Evolutionary conservation across 108 stramenopile species (phyloP).

Genomic region (Seminavis robusta): DNA sequence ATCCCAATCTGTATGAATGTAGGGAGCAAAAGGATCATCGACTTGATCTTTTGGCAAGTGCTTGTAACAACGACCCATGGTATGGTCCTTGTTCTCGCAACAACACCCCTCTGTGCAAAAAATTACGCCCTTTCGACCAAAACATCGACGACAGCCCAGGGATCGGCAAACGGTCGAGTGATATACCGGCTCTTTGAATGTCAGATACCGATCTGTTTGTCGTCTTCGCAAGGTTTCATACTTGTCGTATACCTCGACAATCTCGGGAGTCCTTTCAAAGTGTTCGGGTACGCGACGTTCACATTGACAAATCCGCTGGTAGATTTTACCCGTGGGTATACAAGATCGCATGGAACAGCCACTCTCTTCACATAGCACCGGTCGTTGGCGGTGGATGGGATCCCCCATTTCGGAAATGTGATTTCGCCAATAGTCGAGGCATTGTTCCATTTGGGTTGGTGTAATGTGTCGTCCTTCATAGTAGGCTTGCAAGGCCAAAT

Average conservation of each 20-base stretch:
- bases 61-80: no score
- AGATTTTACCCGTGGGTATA: no score
- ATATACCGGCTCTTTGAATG: constrained; percentile 34
- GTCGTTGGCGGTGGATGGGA: constrained; percentile 32
- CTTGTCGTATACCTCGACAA: no score
- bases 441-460: constrained; percentile 41
- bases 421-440: constrained; percentile 37
- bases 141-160: constrained; percentile 43
- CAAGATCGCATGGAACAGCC: no score
- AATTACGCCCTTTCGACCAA: constrained; percentile 36
- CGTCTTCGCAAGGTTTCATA: constrained; percentile 18
- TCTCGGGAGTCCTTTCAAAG: no score
- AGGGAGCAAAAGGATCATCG: constrained; percentile 40
- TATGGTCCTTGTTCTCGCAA: constrained; percentile 28
- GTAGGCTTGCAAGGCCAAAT: constrained; percentile 51
- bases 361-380: constrained; percentile 44
- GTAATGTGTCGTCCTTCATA: constrained; percentile 44
- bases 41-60: no score
- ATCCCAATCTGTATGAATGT: constrained; percentile 39
- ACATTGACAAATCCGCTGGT: no score
- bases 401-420: constrained; percentile 41
- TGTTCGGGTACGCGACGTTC: no score
- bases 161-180: constrained; percentile 28
- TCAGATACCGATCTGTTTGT: constrained; percentile 30
- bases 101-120: constrained; percentile 54